Percentiles rank a stretch among this genome's conserved stretches.
Conservation (phyloP, 78 protist species). For the Chrysochromulina tobinii region DNA sequence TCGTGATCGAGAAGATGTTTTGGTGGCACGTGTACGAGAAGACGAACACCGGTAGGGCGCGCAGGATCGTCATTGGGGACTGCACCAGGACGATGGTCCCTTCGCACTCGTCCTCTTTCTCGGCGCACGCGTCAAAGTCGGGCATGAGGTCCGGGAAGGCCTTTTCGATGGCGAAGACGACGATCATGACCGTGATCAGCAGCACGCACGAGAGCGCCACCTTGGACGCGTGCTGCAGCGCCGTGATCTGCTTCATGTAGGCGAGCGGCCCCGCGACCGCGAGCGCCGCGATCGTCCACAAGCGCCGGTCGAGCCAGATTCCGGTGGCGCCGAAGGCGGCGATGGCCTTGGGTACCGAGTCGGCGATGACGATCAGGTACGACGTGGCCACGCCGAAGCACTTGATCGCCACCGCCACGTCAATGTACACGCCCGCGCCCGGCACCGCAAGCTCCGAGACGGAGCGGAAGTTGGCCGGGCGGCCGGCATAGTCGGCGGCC, state of each 20-base stretch:
- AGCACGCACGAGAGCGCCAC: not conserved
- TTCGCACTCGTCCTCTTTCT: too few species aligned
- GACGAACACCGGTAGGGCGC: not conserved
- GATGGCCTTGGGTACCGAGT: not conserved
- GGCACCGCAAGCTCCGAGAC: not conserved
- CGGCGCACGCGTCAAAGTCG: too few species aligned
- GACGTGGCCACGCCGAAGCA: constrained; percentile 46
- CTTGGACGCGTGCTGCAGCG: not conserved
- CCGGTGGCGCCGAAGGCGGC: not conserved
- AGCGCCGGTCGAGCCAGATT: too few species aligned
- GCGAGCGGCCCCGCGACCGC: not conserved
- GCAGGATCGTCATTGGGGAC: not conserved
- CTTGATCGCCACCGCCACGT: constrained; percentile 5
- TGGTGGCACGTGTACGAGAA: constrained; percentile 3
- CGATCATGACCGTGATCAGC: not conserved
- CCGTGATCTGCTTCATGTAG: not conserved
- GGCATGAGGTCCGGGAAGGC: not conserved
- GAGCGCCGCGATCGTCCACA: not conserved
- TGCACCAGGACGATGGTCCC: too few species aligned
- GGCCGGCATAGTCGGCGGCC: not conserved
- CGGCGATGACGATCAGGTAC: constrained; percentile 29
- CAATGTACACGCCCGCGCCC: not conserved
- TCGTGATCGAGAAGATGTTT: not conserved
- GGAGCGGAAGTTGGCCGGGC: not conserved
- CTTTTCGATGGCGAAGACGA: not conserved